Percentiles rank a stretch among this genome's conserved stretches.
Conservation (phyloP, 768 basidiomycete genomes). For the Tubosaeta sp. region DNA sequence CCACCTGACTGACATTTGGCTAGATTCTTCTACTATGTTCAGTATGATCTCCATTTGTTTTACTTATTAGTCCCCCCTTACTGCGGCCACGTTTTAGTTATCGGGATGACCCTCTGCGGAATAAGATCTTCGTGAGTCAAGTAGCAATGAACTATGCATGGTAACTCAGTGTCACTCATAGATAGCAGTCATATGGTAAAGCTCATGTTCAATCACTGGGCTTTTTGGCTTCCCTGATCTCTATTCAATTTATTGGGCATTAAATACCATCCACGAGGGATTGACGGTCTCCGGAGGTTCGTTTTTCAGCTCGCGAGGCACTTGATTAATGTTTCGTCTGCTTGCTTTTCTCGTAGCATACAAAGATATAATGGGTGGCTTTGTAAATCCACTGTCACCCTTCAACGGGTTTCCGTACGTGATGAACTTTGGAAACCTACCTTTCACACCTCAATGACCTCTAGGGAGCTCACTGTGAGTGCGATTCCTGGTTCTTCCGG, state of each 20-base stretch:
- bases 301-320: not conserved
- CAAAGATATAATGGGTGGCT: not conserved
- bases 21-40: constrained; percentile 2
- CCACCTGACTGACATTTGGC: not conserved
- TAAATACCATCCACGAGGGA: not conserved
- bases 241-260: not conserved
- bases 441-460: not conserved
- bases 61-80: not conserved
- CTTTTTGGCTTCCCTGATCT: not conserved
- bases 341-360: not conserved
- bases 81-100: not conserved
- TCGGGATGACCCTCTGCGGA: not conserved
- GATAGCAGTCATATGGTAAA: not conserved
- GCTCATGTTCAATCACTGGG: not conserved
- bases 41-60: not conserved
- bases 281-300: not conserved
- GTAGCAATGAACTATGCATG: not conserved
- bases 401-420: not conserved
- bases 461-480: not conserved
- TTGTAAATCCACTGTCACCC: not conserved
- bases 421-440: not conserved
- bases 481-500: too few species aligned
- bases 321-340: not conserved
- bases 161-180: not conserved
- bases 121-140: not conserved